These are phyloP conservation scores for Aspergillus fijiensis DNA, from an alignment of 2,329 filamentous ascomycete species.

Conservation along the genomic window DNA sequence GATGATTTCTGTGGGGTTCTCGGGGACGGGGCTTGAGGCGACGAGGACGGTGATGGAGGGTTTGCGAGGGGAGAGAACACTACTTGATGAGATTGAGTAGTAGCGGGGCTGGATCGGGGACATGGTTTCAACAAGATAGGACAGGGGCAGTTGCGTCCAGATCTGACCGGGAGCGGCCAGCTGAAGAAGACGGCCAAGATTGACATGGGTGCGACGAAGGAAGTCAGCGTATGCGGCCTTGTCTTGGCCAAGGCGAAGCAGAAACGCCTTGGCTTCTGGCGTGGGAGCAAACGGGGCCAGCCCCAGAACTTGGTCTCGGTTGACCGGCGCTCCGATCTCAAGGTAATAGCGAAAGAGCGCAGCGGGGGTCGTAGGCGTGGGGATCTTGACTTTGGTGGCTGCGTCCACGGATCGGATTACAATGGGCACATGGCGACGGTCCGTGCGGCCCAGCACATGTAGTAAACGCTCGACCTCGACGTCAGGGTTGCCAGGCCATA, in stretches of 20 bases:
- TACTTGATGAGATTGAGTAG: slow-evolving; percentile 84
- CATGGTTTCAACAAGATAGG: slow-evolving; percentile 80
- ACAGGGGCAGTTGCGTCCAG: slow-evolving; percentile 81
- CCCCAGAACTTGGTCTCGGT: slow-evolving; percentile 80
- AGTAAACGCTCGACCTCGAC: slow-evolving; percentile 82
- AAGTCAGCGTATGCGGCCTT: slow-evolving; percentile 83
- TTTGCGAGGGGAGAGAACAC: slow-evolving; percentile 48
- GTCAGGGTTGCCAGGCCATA: slow-evolving; percentile 89
- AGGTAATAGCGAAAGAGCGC: slow-evolving; percentile 85
- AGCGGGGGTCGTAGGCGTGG: slow-evolving; percentile 85
- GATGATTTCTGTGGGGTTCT: slow-evolving; percentile 67
- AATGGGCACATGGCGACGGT: slow-evolving; percentile 35
- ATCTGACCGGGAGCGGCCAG: slow-evolving; percentile 65
- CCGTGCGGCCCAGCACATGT: slow-evolving; percentile 64
- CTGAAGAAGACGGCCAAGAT: slow-evolving; percentile 50
- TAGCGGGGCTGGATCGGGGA: slow-evolving; percentile 88
- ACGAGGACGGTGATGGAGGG: slow-evolving; percentile 82
- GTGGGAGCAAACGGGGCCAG: slow-evolving; percentile 81
- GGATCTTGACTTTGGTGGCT: slow-evolving; percentile 80
- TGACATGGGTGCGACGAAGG: slow-evolving; percentile 72
- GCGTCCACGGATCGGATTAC: slow-evolving; percentile 60
- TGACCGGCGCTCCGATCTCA: slow-evolving; percentile 89
- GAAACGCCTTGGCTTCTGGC: slow-evolving; percentile 74
- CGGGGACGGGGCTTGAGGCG: slow-evolving; percentile 70
- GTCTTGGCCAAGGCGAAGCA: slow-evolving; percentile 76